Evolutionary conservation across 2,329 filamentous ascomycete genomes (phyloP), one percentile per base, ranked within the genome.

Genomic region (Colletotrichum sp.): DNA sequence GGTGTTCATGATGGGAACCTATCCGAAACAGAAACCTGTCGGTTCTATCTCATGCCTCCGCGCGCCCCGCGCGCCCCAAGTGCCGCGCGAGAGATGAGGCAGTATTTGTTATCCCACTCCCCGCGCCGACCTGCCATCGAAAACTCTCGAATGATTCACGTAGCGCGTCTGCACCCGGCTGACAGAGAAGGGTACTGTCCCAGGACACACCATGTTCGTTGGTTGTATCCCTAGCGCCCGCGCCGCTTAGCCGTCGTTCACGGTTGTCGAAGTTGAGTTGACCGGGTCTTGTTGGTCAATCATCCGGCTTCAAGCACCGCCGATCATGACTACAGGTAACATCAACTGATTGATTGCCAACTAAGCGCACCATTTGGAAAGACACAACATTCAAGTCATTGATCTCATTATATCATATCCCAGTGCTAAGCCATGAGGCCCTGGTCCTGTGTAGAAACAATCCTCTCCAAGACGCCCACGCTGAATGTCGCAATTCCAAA

Each of bases 401-500:
- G 6, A 18, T 70, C 30, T 70, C 71, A 36, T 70, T 63, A 24
- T 9, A 3, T 52, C 66, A 62, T 72, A 24, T 28, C 32, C 32
- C 6, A 30, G 18, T 34, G n/a, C 26, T 57, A 8, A 67, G 24
- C 13, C 6, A 22, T 8, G 15, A 34, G 52, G 63, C 60, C 28
- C 28, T 48, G 52, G 22, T 63, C 65, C 52, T 57, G 22, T 55
- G 12, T 22, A 39, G 22, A 4, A 30, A 63, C 28, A 63, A 39
- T 60, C 65, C 30, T 62, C 22, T 16, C 65, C 71, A 39, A 62
- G 36, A 52, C 36, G 52, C 55, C 71, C 65, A 39, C 70, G 70
- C 70, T 62, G n/a, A 63, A n/a, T 13, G 28, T 10, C 9, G n/a
- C 57, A 22, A 12, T 52, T 16, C 55, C 55, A 59, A 59, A 59